A percentile compares a stretch with the other conserved stretches of the same genome.
These are phyloP conservation scores for Datura wrightii DNA, from an alignment of 257 asterid species.

Conservation along the genomic window DNA sequence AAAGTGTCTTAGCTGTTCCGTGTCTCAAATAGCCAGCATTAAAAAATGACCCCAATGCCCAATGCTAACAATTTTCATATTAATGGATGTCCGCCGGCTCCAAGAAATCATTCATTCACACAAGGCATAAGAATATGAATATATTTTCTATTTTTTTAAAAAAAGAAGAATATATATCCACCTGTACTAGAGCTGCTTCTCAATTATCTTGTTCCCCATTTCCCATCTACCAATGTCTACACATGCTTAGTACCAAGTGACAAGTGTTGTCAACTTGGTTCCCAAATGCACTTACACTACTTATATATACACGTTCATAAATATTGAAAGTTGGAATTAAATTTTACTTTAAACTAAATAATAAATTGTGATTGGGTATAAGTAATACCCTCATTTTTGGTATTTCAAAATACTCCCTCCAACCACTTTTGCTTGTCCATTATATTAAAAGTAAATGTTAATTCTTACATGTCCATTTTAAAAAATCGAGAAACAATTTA, in stretches of 20 bases:
- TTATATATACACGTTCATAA: not conserved
- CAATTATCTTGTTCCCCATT: conserved; percentile 1
- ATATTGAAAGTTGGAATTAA: too few relatives aligned
- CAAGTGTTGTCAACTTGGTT: conserved; percentile 13
- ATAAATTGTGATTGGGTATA: not conserved
- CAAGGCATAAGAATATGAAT: not conserved
- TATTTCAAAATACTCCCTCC: too few relatives aligned
- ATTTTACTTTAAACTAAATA: not conserved
- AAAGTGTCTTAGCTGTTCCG: not conserved
- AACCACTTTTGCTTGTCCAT: too few relatives aligned
- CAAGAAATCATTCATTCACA: not conserved
- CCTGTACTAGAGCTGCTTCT: not conserved
- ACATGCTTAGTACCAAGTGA: not conserved
- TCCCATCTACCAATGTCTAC: not conserved
- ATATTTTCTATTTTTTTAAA: not conserved
- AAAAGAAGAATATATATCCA: not conserved
- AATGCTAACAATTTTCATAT: not conserved
- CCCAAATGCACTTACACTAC: not conserved
- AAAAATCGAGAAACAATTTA: too few relatives aligned
- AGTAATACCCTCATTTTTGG: too few relatives aligned
- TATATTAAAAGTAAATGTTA: too few relatives aligned
- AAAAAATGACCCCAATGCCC: not conserved
- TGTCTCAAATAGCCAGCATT: not conserved
- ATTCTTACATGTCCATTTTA: too few relatives aligned
- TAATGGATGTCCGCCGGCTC: not conserved